Conservation (phyloP, 805 yeast species). For the Suhomyces kilbournensis region DNA sequence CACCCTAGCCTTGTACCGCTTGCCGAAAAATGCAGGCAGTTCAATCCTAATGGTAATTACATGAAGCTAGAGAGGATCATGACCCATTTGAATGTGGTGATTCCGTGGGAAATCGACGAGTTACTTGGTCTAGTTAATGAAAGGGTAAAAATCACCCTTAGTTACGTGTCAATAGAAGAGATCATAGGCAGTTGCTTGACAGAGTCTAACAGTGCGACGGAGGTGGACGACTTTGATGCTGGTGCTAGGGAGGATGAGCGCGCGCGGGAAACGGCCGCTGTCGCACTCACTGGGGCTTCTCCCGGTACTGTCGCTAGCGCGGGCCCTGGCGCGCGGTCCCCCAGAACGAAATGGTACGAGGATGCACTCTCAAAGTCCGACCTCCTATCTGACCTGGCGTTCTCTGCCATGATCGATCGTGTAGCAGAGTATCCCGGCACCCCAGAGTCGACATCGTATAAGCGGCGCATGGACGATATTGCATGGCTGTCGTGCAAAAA, state of each 20-base stretch:
- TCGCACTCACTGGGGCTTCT: background rate
- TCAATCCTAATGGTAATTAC: constrained; percentile 27
- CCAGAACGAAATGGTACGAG: background rate
- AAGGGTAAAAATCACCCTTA: constrained; percentile 38
- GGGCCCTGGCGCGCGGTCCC: background rate
- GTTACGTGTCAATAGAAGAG: constrained; percentile 58
- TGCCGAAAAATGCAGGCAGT: constrained; percentile 8
- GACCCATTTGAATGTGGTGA: constrained; percentile 44
- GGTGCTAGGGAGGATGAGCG: background rate
- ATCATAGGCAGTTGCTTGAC: constrained; percentile 58
- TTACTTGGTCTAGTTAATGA: constrained; percentile 50
- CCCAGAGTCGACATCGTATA: background rate
- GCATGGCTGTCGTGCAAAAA: background rate
- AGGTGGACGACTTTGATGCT: background rate
- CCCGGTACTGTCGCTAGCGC: background rate
- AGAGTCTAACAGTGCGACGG: constrained; percentile 22
- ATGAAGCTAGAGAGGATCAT: constrained; percentile 47
- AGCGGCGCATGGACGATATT: background rate
- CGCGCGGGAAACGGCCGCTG: background rate
- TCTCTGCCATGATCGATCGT: background rate
- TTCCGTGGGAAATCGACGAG: constrained; percentile 58
- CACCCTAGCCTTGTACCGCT: constrained; percentile 10
- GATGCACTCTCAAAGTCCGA: background rate
- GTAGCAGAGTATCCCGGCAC: background rate
- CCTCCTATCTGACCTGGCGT: background rate